Evolutionary conservation across 208 protist species (phyloP), one percentile per base, ranked within the genome.

Genomic region (Strigomonas oncopelti): DNA sequence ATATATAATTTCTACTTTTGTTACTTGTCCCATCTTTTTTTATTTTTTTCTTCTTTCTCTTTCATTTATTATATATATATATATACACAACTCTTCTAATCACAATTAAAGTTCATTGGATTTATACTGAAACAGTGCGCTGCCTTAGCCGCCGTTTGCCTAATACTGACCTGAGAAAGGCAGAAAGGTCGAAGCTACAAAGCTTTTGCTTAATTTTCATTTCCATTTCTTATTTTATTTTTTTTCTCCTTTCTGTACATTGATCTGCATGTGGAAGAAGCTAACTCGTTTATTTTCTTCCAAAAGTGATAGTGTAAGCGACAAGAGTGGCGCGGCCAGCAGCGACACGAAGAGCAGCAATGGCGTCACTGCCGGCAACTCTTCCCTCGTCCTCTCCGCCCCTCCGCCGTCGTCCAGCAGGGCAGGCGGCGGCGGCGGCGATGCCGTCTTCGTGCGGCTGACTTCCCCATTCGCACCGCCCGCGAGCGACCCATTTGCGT

Each of bases 161-260:
- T 20, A 51, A 51, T 51, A 20, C 18, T 18, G 11, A 51, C 11
- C 18, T 51, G 42, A 11, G 24, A 8, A 11, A 25, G 20, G 13
- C n/a, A 29, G 62, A 46, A 74, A 52, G 69, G 0, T 61, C 32
- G 61, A 46, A 74, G 16, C 38, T n/a, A 42, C 7, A 36, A 36
- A 61, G 7, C 32, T 42, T 32, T 31, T 60, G 36, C 29, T 67
- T 3, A 24, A 28, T 59, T 42, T 61, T 22, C 62, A 53, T n/a
- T 62, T 57, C 34, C 28, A 42, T 46, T 48, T 38, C 28, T 58
- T 58, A 58, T 14, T 28, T 58, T 7, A 14, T 29, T 58, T 28
- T 69, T 67, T 63, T 48, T 57, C 58, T 67, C 27, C 69, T 64
- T 74, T 65, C n/a, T 65, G 27, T 42, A 42, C 58, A 0, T 22